phyloP scores from a whole-genome alignment of 129 eudicot genomes.

The Deinandra increscens region DNA sequence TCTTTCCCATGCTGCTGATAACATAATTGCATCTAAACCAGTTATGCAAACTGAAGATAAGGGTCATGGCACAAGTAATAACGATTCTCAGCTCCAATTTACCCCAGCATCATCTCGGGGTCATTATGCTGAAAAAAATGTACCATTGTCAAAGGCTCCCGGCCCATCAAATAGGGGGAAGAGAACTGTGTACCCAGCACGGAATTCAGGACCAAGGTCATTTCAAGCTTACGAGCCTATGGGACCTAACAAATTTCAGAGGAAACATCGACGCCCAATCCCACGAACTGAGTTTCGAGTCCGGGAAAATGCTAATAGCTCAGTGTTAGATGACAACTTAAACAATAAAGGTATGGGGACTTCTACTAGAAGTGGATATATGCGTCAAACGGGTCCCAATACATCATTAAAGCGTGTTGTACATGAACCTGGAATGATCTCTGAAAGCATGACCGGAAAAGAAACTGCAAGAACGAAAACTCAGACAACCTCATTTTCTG shows the following conservation, averaged over 20 bases:
- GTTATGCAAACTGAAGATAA: slow-evolving; percentile 34
- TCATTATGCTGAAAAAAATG: slow-evolving; percentile 39
- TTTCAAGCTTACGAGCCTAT: slow-evolving; percentile 41
- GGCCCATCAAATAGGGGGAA: slow-evolving; percentile 52
- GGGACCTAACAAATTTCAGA: slow-evolving; percentile 52
- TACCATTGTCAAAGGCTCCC: slow-evolving; percentile 40
- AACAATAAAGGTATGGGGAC: slow-evolving; percentile 32
- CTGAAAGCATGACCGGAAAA: slow-evolving; percentile 41
- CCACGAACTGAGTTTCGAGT: slow-evolving; percentile 83
- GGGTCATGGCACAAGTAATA: slow-evolving; percentile 28
- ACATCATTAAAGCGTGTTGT: slow-evolving; percentile 44
- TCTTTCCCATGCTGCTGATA: slow-evolving; percentile 28
- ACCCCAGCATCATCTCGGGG: slow-evolving; percentile 31
- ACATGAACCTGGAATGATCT: slow-evolving; percentile 39
- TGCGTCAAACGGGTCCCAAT: slow-evolving; percentile 40
- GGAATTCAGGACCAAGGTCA: slow-evolving; percentile 48
- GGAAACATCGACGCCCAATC: slow-evolving; percentile 58
- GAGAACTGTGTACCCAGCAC: slow-evolving; percentile 44
- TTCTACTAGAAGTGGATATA: slow-evolving; percentile 52
- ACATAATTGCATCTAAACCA: slow-evolving; percentile 25
- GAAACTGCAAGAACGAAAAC: slow-evolving; percentile 36
- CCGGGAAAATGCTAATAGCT: slow-evolving; percentile 45
- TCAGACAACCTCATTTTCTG: slow-evolving; percentile 30
- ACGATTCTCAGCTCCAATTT: slow-evolving; percentile 30
- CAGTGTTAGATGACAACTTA: slow-evolving; percentile 47